Evolutionary conservation across 164 flowering plant species (phyloP).

Genomic region (Stephania japonica): DNA sequence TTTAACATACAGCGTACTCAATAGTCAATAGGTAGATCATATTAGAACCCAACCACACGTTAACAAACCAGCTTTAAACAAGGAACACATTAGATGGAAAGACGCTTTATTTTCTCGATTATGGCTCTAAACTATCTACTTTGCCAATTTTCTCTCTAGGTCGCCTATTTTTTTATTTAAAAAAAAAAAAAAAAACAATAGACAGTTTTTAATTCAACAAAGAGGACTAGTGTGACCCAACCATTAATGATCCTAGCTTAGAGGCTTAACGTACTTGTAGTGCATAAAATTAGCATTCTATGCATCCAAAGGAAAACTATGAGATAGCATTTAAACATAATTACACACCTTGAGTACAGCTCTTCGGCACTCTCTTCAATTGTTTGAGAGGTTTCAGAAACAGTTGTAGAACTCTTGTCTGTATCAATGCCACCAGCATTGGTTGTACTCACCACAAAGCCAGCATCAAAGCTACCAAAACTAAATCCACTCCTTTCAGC

Average conservation of each 20-base stretch:
- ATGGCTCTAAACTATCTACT: not conserved
- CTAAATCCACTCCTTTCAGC: slow-evolving; percentile 63
- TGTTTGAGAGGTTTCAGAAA: slow-evolving; percentile 55
- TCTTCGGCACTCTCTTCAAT: slow-evolving; percentile 50
- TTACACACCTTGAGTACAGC: slow-evolving; percentile 45
- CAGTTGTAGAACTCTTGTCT: slow-evolving; percentile 44
- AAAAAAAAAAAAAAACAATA: too few species aligned
- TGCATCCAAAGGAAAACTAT: not conserved
- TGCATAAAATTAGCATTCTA: not conserved
- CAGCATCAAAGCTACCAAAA: slow-evolving; percentile 87
- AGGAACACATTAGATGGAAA: not conserved
- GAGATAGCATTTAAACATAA: not conserved
- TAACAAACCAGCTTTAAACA: not conserved
- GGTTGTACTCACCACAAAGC: slow-evolving; percentile 39
- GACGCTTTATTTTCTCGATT: not conserved
- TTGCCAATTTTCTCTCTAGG: not conserved
- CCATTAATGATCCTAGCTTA: not conserved
- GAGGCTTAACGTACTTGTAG: not conserved
- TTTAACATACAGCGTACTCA: not conserved
- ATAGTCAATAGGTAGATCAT: not conserved
- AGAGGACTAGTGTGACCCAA: not conserved
- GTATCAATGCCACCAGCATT: slow-evolving; percentile 30
- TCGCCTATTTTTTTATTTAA: not conserved
- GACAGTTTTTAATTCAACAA: not conserved
- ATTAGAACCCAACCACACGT: not conserved